Conservation (phyloP, 371 early-diverging fungal genomes). For the Caulochytrium protostelioides region DNA sequence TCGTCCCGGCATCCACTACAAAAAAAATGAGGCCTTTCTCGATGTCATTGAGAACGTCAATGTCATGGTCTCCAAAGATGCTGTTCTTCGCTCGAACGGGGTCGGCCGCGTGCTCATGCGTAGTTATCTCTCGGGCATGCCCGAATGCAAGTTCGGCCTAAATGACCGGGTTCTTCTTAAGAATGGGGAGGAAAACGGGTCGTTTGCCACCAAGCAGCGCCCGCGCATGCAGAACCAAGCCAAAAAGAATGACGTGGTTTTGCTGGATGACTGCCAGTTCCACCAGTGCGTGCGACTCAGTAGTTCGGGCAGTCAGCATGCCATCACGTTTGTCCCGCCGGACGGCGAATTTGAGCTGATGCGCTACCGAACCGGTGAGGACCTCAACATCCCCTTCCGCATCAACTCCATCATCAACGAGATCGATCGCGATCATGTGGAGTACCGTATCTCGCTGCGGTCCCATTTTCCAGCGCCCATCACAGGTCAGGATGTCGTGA, state of each 20-base stretch:
- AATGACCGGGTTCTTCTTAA: constrained; percentile 62
- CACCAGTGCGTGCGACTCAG: constrained; percentile 76
- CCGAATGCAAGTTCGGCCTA: constrained; percentile 57
- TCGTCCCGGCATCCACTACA: constrained; percentile 69
- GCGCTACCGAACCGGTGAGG: constrained; percentile 71
- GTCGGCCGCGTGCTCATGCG: constrained; percentile 60
- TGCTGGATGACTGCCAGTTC: constrained; percentile 75
- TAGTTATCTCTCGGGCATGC: constrained; percentile 48
- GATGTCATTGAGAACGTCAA: constrained; percentile 80
- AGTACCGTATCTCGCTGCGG: constrained; percentile 52
- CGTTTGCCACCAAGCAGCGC: constrained; percentile 2
- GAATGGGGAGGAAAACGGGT: constrained; percentile 26
- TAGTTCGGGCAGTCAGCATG: constrained; percentile 55
- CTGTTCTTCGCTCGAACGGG: constrained; percentile 51
- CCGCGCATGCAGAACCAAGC: constrained; percentile 1
- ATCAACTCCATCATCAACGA: constrained; percentile 65
- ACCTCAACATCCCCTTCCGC: constrained; percentile 62
- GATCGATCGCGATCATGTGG: constrained; percentile 48
- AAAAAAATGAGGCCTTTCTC: constrained; percentile 68
- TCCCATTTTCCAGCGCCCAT: constrained; percentile 54
- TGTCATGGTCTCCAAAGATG: constrained; percentile 54
- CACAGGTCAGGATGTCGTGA: constrained; percentile 53
- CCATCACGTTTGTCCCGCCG: constrained; percentile 70
- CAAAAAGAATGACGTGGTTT: constrained; percentile 28
- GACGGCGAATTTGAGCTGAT: constrained; percentile 87